Evolutionary conservation across 768 basidiomycete species (phyloP).

Genomic region (Lactarius vividus): DNA sequence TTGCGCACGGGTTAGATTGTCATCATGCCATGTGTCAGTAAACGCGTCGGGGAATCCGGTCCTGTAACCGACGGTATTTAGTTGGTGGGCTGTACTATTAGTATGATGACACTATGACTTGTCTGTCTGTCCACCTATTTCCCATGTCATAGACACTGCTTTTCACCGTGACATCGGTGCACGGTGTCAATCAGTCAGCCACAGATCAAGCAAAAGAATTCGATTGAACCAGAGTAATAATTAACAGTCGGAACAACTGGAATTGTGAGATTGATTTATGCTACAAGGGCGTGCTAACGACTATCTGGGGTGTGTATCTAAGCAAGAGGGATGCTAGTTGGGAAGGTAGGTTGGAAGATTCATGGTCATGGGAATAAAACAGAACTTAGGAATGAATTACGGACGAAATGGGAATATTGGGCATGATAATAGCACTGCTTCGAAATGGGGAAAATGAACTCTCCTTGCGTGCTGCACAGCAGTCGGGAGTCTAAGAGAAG

Average conservation of each 20-base stretch:
- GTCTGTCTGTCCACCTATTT: background rate
- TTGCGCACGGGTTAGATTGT: background rate
- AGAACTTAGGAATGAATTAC: background rate
- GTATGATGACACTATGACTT: background rate
- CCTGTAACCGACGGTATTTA: background rate
- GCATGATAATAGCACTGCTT: background rate
- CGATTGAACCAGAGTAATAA: background rate
- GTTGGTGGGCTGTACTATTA: background rate
- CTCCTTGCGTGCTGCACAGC: conserved; percentile 10
- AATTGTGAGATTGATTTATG: background rate
- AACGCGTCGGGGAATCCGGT: background rate
- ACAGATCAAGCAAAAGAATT: background rate
- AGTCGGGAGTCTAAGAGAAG: background rate
- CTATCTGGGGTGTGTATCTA: background rate
- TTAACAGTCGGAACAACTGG: background rate
- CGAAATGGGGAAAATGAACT: background rate
- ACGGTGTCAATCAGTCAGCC: background rate
- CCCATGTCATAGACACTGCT: background rate
- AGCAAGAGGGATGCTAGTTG: background rate
- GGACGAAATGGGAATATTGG: background rate
- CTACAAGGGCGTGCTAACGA: background rate
- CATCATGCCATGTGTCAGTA: background rate
- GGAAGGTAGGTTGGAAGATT: background rate
- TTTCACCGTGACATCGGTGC: no score
- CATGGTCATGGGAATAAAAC: background rate